These are phyloP conservation scores for Colletotrichum brevisporum DNA, from an alignment of 2,329 filamentous ascomycete species.

Conservation along the genomic window DNA sequence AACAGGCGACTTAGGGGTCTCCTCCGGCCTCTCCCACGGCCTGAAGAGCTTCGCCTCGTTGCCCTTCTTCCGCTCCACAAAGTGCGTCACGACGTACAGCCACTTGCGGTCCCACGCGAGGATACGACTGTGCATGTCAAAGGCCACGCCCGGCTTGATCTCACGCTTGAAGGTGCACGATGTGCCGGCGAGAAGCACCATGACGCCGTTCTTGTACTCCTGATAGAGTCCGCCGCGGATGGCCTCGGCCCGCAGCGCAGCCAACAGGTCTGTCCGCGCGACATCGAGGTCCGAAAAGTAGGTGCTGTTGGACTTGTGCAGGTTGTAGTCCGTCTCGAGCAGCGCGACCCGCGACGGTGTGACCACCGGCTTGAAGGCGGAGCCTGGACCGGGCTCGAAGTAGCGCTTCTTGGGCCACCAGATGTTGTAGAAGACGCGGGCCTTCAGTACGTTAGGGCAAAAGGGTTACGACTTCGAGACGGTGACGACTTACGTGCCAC, in stretches of 20 bases:
- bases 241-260: slow-evolving; percentile 47
- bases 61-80: slow-evolving; percentile 53
- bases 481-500: slow-evolving; percentile 21
- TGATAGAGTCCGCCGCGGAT: slow-evolving; percentile 55
- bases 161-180: slow-evolving; percentile 81
- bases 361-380: slow-evolving; percentile 65
- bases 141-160: slow-evolving; percentile 76
- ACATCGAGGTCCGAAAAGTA: slow-evolving; percentile 81
- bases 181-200: slow-evolving; percentile 78
- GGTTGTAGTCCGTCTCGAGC: slow-evolving; percentile 79
- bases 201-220: slow-evolving; percentile 58
- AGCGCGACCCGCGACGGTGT: slow-evolving; percentile 72
- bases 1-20: slow-evolving; percentile 47
- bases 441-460: slow-evolving; percentile 39
- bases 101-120: slow-evolving; percentile 50
- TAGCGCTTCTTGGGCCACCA: slow-evolving; percentile 47
- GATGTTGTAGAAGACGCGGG: slow-evolving; percentile 53
- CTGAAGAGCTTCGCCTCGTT: slow-evolving; percentile 45
- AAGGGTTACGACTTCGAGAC: neutral
- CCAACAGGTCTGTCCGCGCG: slow-evolving; percentile 50
- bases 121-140: slow-evolving; percentile 77
- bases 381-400: slow-evolving; percentile 43
- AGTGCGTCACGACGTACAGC: slow-evolving; percentile 49
- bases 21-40: slow-evolving; percentile 62
- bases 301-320: slow-evolving; percentile 80